Conservation (phyloP, 352 stramenopile species). For the Blastocystis sp. region DNA sequence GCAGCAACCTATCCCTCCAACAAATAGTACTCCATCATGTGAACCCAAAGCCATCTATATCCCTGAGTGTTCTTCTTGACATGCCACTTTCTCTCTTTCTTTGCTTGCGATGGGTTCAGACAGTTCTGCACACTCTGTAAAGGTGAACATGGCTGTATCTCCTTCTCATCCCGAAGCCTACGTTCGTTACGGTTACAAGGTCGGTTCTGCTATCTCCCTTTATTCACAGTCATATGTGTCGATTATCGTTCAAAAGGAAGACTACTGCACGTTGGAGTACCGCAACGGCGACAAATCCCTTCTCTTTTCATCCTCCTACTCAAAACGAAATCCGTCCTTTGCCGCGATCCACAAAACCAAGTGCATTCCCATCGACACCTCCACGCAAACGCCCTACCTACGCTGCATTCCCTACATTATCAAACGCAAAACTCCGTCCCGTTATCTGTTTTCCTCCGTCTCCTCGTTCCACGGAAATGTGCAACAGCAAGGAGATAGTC, state of each 20-base stretch:
- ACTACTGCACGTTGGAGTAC: not conserved
- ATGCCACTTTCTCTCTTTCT: not conserved
- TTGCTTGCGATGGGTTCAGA: not conserved
- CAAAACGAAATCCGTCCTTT: not conserved
- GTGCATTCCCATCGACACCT: not conserved
- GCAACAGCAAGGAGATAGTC: not conserved
- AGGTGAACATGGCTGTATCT: no score
- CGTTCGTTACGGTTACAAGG: constrained; percentile 15
- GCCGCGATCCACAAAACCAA: constrained; percentile 30
- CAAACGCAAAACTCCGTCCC: no score
- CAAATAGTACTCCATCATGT: no score
- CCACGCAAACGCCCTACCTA: not conserved
- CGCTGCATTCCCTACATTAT: not conserved
- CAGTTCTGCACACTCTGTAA: not conserved
- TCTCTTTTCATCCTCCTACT: constrained; percentile 5
- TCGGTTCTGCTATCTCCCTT: no score
- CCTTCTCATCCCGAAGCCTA: not conserved
- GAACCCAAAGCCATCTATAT: no score
- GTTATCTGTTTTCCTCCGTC: not conserved
- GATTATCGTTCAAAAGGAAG: not conserved
- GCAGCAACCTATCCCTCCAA: no score
- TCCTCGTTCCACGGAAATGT: not conserved
- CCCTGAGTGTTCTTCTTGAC: not conserved
- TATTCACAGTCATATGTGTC: not conserved
- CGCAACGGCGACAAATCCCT: not conserved